Percentiles rank a stretch among this genome's conserved stretches.
Conservation (phyloP, 2,329 filamentous ascomycete genomes). For the Pestalotiopsis sp. region DNA sequence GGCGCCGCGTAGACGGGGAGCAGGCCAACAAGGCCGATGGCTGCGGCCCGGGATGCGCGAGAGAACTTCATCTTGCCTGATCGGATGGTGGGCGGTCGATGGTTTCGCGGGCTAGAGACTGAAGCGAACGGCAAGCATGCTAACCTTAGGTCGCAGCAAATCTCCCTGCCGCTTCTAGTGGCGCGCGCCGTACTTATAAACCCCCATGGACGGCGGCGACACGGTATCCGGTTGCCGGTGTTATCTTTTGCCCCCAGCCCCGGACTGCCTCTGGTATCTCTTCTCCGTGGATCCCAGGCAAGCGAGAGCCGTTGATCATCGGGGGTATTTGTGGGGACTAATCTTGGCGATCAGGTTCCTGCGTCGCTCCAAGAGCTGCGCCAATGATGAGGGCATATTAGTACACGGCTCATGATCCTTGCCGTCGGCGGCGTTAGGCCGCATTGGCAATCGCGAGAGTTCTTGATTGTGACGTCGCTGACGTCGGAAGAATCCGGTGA, state of each 20-base stretch:
- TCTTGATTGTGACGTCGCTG: neutral
- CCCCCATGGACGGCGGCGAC: neutral
- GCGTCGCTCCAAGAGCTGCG: neutral
- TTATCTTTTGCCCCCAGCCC: neutral
- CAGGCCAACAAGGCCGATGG: neutral
- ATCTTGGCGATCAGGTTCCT: neutral
- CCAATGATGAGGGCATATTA: neutral
- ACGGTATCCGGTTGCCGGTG: neutral
- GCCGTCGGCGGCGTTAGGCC: neutral
- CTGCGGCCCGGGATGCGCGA: neutral
- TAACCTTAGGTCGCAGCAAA: neutral
- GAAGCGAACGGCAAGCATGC: neutral
- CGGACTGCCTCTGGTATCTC: neutral
- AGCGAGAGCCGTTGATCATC: neutral
- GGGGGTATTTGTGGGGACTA: neutral
- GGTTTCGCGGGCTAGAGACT: neutral
- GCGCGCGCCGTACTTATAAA: neutral
- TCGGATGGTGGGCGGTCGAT: neutral
- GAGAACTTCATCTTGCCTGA: slow-evolving; percentile 1
- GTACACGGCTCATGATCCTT: slow-evolving; percentile 1
- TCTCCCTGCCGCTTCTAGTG: neutral
- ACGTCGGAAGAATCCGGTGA: neutral
- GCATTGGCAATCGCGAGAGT: neutral
- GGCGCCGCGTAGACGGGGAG: neutral
- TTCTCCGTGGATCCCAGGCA: neutral